Evolutionary conservation across 768 basidiomycete species (phyloP).

Genomic region (Steccherinum ochraceum): DNA sequence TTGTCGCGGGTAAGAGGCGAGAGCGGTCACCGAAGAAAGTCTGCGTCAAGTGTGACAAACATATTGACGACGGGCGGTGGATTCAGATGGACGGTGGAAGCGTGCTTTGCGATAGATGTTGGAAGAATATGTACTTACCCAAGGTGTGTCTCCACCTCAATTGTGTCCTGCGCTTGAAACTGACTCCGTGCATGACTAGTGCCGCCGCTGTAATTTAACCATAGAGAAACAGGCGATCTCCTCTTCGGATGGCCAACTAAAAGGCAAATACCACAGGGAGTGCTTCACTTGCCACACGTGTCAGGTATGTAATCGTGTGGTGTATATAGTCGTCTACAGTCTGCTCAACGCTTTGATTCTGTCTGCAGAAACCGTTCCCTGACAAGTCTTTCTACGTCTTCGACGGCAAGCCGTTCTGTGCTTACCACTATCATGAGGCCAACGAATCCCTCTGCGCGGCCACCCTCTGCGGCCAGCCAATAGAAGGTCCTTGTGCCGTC

Average conservation of each 20-base stretch:
- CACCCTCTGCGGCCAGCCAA: slow-evolving; percentile 73
- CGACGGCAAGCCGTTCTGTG: slow-evolving; percentile 86
- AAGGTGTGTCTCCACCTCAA: slow-evolving; percentile 47
- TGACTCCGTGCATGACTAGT: slow-evolving; percentile 36
- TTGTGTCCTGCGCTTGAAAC: slow-evolving; percentile 5
- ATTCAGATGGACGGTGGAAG: slow-evolving; percentile 69
- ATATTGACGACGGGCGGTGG: slow-evolving; percentile 78
- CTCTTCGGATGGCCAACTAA: slow-evolving; percentile 87
- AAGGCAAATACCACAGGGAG: slow-evolving; percentile 89
- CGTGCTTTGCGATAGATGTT: slow-evolving; percentile 84
- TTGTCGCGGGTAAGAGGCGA: slow-evolving; percentile 9
- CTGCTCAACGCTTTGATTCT: background rate
- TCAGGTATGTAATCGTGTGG: slow-evolving; percentile 64
- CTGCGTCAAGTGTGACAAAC: slow-evolving; percentile 65
- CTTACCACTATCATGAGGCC: slow-evolving; percentile 88
- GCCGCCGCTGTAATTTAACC: slow-evolving; percentile 77
- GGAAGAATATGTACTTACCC: slow-evolving; percentile 95
- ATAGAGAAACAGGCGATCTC: slow-evolving; percentile 92
- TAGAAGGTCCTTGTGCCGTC: slow-evolving; percentile 90
- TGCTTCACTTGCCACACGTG: slow-evolving; percentile 89
- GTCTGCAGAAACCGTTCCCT: slow-evolving; percentile 73
- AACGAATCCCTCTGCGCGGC: slow-evolving; percentile 87
- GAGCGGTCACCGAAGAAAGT: slow-evolving; percentile 22
- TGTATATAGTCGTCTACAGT: too few relatives aligned
- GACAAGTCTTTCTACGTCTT: slow-evolving; percentile 90